Percentiles rank a stretch among this genome's conserved stretches.
Evolutionary conservation across 148 eudicot species (phyloP).

Genomic region (Rheum nobile): DNA sequence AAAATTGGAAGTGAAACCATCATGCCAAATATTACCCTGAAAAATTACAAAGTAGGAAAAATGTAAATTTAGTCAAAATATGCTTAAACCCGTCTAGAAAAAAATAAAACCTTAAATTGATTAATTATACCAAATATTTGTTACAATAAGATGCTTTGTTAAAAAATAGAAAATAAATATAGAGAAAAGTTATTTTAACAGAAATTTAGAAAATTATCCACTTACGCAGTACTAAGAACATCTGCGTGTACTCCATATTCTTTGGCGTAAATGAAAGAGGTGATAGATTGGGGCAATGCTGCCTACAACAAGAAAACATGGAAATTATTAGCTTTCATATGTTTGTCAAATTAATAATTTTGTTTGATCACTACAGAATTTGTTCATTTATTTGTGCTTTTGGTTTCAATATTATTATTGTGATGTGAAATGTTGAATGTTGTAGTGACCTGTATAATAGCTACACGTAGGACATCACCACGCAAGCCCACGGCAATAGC

Average conservation of each 20-base stretch:
- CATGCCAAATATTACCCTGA: slow-evolving; percentile 87
- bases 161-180: too few species aligned
- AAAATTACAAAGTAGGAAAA: background rate
- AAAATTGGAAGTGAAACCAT: slow-evolving; percentile 72
- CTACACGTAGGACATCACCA: slow-evolving; percentile 53
- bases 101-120: too few species aligned
- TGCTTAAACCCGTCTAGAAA: too few species aligned
- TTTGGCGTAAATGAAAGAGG: slow-evolving; percentile 83
- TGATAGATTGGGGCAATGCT: slow-evolving; percentile 79
- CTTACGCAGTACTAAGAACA: slow-evolving; percentile 92
- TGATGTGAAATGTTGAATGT: background rate
- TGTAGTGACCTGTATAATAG: slow-evolving; percentile 56
- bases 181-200: too few species aligned
- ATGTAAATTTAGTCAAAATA: background rate
- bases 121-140: too few species aligned
- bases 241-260: slow-evolving; percentile 81
- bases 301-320: slow-evolving; percentile 37
- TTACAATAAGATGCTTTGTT: too few species aligned
- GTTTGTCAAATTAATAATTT: background rate
- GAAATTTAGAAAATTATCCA: too few species aligned
- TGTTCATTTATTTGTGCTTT: background rate
- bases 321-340: background rate
- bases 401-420: background rate
- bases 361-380: background rate
- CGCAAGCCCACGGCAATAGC: slow-evolving; percentile 52